Evolutionary conservation across 2,329 filamentous ascomycete species (phyloP).

Genomic region (Spiromastix sp.): DNA sequence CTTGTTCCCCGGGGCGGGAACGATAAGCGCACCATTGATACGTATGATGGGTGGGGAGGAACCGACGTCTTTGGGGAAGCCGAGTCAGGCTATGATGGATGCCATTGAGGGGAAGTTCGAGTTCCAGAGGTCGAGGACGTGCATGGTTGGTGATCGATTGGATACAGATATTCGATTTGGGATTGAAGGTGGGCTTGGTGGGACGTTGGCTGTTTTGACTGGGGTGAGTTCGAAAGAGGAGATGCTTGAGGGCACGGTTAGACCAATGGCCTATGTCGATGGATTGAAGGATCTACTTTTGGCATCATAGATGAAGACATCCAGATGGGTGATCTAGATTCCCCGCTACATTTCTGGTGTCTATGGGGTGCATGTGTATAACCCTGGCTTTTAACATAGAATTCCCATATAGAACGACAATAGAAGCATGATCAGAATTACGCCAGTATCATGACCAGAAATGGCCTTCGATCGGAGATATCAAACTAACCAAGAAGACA

Average conservation of each 20-base stretch:
- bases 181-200: slow-evolving; percentile 78
- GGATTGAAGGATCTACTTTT: slow-evolving; percentile 63
- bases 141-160: slow-evolving; percentile 90
- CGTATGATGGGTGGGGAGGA: slow-evolving; percentile 56
- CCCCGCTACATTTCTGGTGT: background rate
- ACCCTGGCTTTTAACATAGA: background rate
- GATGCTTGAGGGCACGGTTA: slow-evolving; percentile 63
- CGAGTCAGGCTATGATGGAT: slow-evolving; percentile 99
- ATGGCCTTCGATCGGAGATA: no score
- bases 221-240: slow-evolving; percentile 75
- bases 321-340: background rate
- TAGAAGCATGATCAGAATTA: no score
- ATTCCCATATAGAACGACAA: slow-evolving; percentile 1
- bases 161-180: slow-evolving; percentile 97
- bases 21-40: slow-evolving; percentile 65
- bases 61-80: slow-evolving; percentile 79
- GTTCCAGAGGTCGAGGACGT: slow-evolving; percentile 72
- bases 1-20: slow-evolving; percentile 86
- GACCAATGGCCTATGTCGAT: slow-evolving; percentile 77
- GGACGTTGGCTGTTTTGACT: slow-evolving; percentile 82
- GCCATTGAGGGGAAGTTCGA: slow-evolving; percentile 93
- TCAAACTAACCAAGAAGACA: no score
- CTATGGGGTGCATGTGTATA: no score
- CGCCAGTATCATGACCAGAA: no score
- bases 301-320: slow-evolving; percentile 3